phyloP scores from a whole-genome alignment of 1,139 yeast species.

The Yamadazyma oceani region DNA sequence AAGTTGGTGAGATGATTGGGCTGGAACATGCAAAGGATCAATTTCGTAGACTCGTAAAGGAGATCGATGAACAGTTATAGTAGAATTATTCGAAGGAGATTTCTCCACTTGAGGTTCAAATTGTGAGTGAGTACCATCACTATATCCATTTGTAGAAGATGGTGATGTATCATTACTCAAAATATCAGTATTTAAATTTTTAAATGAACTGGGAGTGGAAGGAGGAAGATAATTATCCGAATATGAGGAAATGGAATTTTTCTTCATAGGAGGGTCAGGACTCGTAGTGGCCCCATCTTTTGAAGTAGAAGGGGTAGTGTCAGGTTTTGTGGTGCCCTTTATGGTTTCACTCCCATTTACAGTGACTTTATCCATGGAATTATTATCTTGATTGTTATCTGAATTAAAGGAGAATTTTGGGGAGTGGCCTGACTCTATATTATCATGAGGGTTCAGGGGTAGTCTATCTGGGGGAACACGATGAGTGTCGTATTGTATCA shows the following conservation, averaged over 20 bases:
- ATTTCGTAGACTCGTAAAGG: constrained; percentile 7
- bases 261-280: constrained; percentile 4
- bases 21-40: constrained; percentile 10
- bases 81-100: constrained; percentile 2
- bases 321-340: too few species aligned
- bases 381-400: too few species aligned
- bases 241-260: constrained; percentile 13
- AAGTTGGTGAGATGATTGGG: neutral
- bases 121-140: constrained; percentile 4
- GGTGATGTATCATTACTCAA: constrained; percentile 37
- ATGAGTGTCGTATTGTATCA: constrained; percentile 3
- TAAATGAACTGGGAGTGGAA: constrained; percentile 36
- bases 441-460: neutral
- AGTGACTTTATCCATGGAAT: too few species aligned
- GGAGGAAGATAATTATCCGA: constrained; percentile 19
- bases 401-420: too few species aligned
- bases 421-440: too few species aligned
- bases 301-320: neutral
- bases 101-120: constrained; percentile 1
- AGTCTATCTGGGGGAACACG: neutral
- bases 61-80: constrained; percentile 5
- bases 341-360: too few species aligned
- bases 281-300: neutral
- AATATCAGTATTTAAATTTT: constrained; percentile 14
- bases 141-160: constrained; percentile 26